Evolutionary conservation across 805 yeast genomes (phyloP).

Genomic region (Wickerhamomyces bovis): DNA sequence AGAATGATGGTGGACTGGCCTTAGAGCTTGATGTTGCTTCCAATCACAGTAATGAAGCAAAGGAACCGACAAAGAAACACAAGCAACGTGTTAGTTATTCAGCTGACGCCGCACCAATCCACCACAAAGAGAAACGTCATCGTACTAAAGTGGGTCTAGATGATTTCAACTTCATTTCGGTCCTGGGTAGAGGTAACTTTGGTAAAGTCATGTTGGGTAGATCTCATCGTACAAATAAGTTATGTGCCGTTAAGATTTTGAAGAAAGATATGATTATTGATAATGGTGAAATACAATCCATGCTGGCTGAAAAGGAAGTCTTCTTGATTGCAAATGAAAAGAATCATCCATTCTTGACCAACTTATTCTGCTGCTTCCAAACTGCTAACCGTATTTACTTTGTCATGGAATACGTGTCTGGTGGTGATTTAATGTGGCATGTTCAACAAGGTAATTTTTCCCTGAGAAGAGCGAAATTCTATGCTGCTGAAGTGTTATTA

Average conservation of each 20-base stretch:
- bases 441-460: constrained; percentile 89
- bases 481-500: constrained; percentile 91
- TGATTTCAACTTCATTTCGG: constrained; percentile 91
- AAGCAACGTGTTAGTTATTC: constrained; percentile 1
- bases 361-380: constrained; percentile 92
- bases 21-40: background rate
- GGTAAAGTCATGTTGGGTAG: constrained; percentile 98
- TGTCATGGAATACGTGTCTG: constrained; percentile 97
- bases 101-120: constrained; percentile 7
- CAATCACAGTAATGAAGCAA: constrained; percentile 1
- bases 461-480: constrained; percentile 88
- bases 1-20: constrained; percentile 1
- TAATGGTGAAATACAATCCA: constrained; percentile 93
- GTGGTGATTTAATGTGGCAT: constrained; percentile 99
- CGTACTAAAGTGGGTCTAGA: constrained; percentile 84
- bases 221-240: constrained; percentile 68
- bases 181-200: constrained; percentile 95
- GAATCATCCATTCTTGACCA: constrained; percentile 87
- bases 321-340: constrained; percentile 78
- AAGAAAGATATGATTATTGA: constrained; percentile 94
- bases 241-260: constrained; percentile 94
- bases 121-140: constrained; percentile 26
- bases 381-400: constrained; percentile 95
- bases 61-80: constrained; percentile 7
- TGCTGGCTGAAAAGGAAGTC: constrained; percentile 90